Conservation (phyloP, 345 rosid genomes). For the Microcos paniculata region DNA sequence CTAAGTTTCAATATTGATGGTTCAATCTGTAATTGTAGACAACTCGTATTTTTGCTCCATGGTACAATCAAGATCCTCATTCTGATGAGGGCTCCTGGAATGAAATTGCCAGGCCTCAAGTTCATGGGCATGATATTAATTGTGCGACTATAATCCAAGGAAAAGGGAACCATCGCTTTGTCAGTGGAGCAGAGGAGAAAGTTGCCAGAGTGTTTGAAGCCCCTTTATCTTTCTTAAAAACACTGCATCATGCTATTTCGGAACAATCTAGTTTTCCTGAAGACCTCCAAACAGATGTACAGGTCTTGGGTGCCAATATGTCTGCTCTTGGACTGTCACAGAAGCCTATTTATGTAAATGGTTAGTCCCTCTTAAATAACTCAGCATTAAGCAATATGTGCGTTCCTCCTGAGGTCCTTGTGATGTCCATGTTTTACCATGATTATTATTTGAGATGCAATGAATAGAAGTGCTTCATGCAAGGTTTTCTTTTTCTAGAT, state of each 20-base stretch:
- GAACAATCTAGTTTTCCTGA: slow-evolving; percentile 48
- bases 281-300: slow-evolving; percentile 56
- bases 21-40: slow-evolving; percentile 47
- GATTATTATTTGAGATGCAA: background rate
- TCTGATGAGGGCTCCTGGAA: slow-evolving; percentile 58
- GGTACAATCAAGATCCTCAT: slow-evolving; percentile 51
- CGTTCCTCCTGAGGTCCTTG: background rate
- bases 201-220: slow-evolving; percentile 96
- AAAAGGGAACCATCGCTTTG: slow-evolving; percentile 82
- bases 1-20: background rate
- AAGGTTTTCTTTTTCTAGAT: slow-evolving; percentile 9
- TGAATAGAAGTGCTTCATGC: background rate
- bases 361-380: slow-evolving; percentile 34
- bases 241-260: slow-evolving; percentile 58
- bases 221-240: slow-evolving; percentile 77
- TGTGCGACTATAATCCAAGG: slow-evolving; percentile 78
- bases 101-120: slow-evolving; percentile 93
- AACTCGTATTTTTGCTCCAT: slow-evolving; percentile 74
- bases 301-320: slow-evolving; percentile 91
- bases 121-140: slow-evolving; percentile 95
- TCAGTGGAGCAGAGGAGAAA: slow-evolving; percentile 98
- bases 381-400: background rate
- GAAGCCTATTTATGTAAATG: slow-evolving; percentile 79
- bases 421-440: background rate
- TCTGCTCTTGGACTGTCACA: slow-evolving; percentile 98